Evolutionary conservation across 1,284 basidiomycete genomes (phyloP).

Genomic region (Veloporphyrellus conicus): DNA sequence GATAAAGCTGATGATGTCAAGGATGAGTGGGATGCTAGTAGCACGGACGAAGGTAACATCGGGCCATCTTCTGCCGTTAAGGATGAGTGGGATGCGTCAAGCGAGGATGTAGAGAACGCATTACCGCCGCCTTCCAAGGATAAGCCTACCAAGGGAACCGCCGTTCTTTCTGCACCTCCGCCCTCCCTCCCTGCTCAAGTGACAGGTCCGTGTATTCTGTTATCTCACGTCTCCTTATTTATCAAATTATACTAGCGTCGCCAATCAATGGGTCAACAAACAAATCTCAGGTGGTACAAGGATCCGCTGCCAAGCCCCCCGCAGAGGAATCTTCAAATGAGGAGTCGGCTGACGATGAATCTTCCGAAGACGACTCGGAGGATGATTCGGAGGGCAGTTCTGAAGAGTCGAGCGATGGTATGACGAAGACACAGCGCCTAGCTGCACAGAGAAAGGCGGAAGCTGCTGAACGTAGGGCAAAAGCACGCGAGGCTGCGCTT

Average conservation of each 20-base stretch:
- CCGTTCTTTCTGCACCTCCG: slow-evolving; percentile 18
- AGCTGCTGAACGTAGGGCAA: slow-evolving; percentile 75
- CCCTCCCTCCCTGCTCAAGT: slow-evolving; percentile 2
- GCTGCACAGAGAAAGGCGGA: slow-evolving; percentile 79
- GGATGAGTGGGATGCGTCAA: slow-evolving; percentile 85
- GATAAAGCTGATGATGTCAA: slow-evolving; percentile 45
- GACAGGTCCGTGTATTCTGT: slow-evolving; percentile 10
- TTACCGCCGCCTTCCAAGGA: slow-evolving; percentile 15
- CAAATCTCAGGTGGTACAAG: slow-evolving; percentile 4
- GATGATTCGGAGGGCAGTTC: slow-evolving; percentile 46
- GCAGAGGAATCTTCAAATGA: slow-evolving; percentile 42
- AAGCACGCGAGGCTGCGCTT: slow-evolving; percentile 82
- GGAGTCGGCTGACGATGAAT: slow-evolving; percentile 42
- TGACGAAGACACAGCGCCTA: slow-evolving; percentile 61
- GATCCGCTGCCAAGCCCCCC: slow-evolving; percentile 10
- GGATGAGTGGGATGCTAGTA: slow-evolving; percentile 82
- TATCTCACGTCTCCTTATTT: neutral
- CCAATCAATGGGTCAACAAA: slow-evolving; percentile 4
- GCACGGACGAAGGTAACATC: slow-evolving; percentile 33
- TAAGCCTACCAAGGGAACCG: slow-evolving; percentile 27
- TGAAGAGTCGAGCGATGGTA: slow-evolving; percentile 54
- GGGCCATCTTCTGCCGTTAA: slow-evolving; percentile 48
- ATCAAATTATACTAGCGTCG: slow-evolving; percentile 1
- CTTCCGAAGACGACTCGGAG: slow-evolving; percentile 40
- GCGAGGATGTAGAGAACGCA: slow-evolving; percentile 53